Evolutionary conservation across 805 yeast genomes (phyloP).

Genomic region (Kluyveromyces starmeri): DNA sequence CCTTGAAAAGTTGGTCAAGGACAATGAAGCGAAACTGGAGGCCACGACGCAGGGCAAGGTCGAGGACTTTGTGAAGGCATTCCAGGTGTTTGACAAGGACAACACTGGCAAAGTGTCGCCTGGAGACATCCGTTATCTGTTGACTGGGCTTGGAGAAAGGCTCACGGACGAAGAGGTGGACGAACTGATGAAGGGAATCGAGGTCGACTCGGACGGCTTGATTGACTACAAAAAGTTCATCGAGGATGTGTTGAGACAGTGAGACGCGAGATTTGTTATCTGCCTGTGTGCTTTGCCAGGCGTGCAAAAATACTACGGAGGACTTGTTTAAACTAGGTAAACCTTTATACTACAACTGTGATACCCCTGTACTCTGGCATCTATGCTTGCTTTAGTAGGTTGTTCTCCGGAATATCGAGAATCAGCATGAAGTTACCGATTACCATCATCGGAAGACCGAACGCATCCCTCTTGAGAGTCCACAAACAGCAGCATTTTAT

Average conservation of each 20-base stretch:
- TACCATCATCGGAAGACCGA: conserved; percentile 96
- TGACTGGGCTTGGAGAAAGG: conserved; percentile 94
- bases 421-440: conserved; percentile 89
- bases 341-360: no score
- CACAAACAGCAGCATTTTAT: conserved; percentile 78
- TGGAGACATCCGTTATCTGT: conserved; percentile 90
- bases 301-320: no score
- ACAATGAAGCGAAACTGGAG: conserved; percentile 21
- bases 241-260: conserved; percentile 86
- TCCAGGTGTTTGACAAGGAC: conserved; percentile 96
- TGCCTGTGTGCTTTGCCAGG: no score
- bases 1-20: conserved; percentile 17
- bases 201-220: conserved; percentile 86
- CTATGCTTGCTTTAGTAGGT: no score
- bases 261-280: no score
- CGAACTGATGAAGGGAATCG: conserved; percentile 91
- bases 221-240: conserved; percentile 94
- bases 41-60: conserved; percentile 27
- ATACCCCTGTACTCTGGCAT: no score
- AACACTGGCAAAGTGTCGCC: conserved; percentile 93
- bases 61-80: conserved; percentile 82
- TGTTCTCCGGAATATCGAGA: background rate
- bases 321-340: no score
- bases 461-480: conserved; percentile 91
- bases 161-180: conserved; percentile 86